A percentile compares a stretch with the other conserved stretches of the same genome.
These are phyloP conservation scores for Daldinia sp. DNA, from an alignment of 2,329 filamentous ascomycete species.

Conservation along the genomic window DNA sequence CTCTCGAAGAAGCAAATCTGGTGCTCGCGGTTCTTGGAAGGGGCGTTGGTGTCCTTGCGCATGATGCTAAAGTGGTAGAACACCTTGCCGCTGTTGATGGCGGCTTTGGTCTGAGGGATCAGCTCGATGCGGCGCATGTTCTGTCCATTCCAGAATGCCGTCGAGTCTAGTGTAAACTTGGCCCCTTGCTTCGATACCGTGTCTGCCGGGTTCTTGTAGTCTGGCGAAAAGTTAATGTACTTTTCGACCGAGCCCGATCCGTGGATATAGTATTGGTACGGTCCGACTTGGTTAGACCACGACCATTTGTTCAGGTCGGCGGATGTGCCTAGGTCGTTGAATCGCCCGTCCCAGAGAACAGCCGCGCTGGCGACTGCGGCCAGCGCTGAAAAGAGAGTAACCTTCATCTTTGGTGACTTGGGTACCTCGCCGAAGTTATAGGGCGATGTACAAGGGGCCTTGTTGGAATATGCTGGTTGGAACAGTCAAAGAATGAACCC, in stretches of 20 bases:
- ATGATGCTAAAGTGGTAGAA: constrained; percentile 78
- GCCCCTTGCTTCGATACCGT: constrained; percentile 68
- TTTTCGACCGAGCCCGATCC: constrained; percentile 62
- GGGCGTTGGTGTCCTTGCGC: constrained; percentile 66
- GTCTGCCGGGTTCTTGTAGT: constrained; percentile 73
- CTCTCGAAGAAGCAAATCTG: constrained; percentile 71
- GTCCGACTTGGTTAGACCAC: constrained; percentile 68
- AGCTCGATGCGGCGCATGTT: constrained; percentile 77
- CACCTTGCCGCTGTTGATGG: constrained; percentile 70
- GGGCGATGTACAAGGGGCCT: background rate
- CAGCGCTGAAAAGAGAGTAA: constrained; percentile 31
- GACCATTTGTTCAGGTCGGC: constrained; percentile 66
- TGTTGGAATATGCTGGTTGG: background rate
- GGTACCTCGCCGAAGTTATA: background rate
- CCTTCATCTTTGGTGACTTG: constrained; percentile 37
- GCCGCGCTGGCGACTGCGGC: constrained; percentile 50
- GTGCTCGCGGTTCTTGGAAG: constrained; percentile 70
- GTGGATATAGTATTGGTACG: constrained; percentile 82
- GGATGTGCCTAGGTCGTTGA: constrained; percentile 61
- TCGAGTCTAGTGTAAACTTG: constrained; percentile 71
- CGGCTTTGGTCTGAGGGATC: constrained; percentile 74
- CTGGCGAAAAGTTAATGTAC: constrained; percentile 68
- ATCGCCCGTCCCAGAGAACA: constrained; percentile 67
- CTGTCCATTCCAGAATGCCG: constrained; percentile 76
- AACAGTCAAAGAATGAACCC: background rate